Conservation (phyloP, 495 filamentous ascomycete genomes). For the Penicillium atrosanguineum region DNA sequence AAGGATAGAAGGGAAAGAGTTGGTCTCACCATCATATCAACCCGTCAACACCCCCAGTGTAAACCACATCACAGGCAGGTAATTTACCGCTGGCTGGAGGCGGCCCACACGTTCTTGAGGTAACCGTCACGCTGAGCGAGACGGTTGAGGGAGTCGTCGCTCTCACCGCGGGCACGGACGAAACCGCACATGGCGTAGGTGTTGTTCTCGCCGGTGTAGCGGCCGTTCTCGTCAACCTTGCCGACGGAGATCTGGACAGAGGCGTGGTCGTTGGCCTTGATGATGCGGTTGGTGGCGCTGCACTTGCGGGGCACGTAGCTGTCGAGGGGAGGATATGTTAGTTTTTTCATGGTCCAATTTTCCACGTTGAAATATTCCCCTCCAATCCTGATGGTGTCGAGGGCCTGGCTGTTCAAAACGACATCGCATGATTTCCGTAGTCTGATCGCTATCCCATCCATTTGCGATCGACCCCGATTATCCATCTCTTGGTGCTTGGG, state of each 20-base stretch:
- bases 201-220: constrained; percentile 96
- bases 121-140: constrained; percentile 93
- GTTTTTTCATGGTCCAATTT: constrained; percentile 9
- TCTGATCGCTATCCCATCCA: background rate
- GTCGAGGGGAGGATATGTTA: constrained; percentile 24
- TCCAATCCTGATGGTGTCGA: constrained; percentile 5
- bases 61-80: constrained; percentile 13
- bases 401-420: constrained; percentile 10
- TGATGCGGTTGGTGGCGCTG: constrained; percentile 93
- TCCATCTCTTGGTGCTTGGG: constrained; percentile 5
- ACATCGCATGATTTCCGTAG: background rate
- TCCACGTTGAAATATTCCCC: constrained; percentile 6
- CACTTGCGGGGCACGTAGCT: constrained; percentile 99
- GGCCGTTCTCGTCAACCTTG: constrained; percentile 94
- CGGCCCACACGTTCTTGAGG: constrained; percentile 94
- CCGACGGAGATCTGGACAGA: constrained; percentile 86
- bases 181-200: constrained; percentile 97
- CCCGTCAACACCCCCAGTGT: constrained; percentile 25
- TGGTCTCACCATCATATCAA: constrained; percentile 35
- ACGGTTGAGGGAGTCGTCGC: constrained; percentile 93
- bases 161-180: constrained; percentile 95
- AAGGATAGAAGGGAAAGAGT: background rate
- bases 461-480: background rate
- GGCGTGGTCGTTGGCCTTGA: constrained; percentile 98
- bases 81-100: constrained; percentile 63